A percentile compares a stretch with the other conserved stretches of the same genome.
These are phyloP conservation scores for Saccharum officinarum DNA, from an alignment of 176 grass and related monocot species.

Conservation along the genomic window DNA sequence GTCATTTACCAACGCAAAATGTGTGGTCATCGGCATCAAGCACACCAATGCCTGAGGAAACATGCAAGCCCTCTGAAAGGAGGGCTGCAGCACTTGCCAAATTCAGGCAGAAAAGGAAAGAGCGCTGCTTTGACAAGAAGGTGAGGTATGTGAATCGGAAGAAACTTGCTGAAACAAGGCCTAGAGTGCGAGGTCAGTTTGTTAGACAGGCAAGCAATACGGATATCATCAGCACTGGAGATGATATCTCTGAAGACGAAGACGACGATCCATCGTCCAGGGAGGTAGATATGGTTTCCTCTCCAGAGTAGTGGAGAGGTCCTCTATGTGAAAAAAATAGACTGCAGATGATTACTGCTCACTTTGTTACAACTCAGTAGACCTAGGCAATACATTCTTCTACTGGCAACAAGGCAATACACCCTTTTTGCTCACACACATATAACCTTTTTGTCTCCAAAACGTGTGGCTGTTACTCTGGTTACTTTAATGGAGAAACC, in stretches of 20 bases:
- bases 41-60: conserved; percentile 51
- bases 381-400: conserved; percentile 19
- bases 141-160: conserved; percentile 91
- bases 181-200: conserved; percentile 87
- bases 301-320: conserved; percentile 53
- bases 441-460: conserved; percentile 14
- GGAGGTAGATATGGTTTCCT: conserved; percentile 64
- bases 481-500: conserved; percentile 22
- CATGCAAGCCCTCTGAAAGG: conserved; percentile 52
- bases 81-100: conserved; percentile 87
- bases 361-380: conserved; percentile 33
- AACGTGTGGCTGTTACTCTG: conserved; percentile 17
- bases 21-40: conserved; percentile 51
- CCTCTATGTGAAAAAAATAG: conserved; percentile 33
- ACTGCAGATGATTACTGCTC: conserved; percentile 34
- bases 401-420: not conserved
- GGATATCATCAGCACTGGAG: conserved; percentile 62
- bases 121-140: conserved; percentile 95
- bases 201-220: conserved; percentile 63
- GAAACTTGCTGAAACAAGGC: conserved; percentile 84
- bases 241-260: conserved; percentile 82
- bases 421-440: conserved; percentile 7
- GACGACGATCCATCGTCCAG: conserved; percentile 63
- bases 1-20: conserved; percentile 52
- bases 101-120: conserved; percentile 91